Base-by-base conservation (phyloP, 2,329 filamentous ascomycete genomes). In the Orbilia brochopaga region DNA sequence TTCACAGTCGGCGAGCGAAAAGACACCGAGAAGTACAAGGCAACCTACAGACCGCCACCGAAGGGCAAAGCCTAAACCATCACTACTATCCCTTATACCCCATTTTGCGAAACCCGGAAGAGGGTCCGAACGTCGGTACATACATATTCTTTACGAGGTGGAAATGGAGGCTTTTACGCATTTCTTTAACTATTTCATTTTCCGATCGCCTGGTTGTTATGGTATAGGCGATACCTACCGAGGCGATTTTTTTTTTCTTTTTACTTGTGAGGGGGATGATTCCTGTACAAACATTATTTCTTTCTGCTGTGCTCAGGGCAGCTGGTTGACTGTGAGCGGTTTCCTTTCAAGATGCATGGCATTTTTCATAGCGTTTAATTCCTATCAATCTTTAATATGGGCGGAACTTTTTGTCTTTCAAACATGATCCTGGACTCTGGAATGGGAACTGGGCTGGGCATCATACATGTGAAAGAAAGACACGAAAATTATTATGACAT, bases 21-120 rank as follows among this genome's bases (percentile, higher is more conserved):
- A 15, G 66, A 70, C 44, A 70, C 66, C 13, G 66, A 70, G 21
- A 70, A 70, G 30, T 70, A 70, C 15, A 59, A 53, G 1, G 66
- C 66, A 30, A 17, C 55, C 10, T 70, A 70, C 27, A 59, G 66
- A 27, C 66, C 66, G 2, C 66, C 66, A 1, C 66, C 66, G 1
- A 70, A 70, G 48, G 40, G 40, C 17, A 63, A 46, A 23, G 56
- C 59, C 21, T 70, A 42, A 52, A 50, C 19, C 17, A n/a, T n/a
- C n/a, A n/a, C n/a, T n/a, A n/a, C n/a, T n/a, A n/a, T n/a, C n/a
- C n/a, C n/a, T n/a, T n/a, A n/a, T n/a, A n/a, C n/a, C n/a, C n/a
- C n/a, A n/a, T n/a, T n/a, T n/a, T n/a, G n/a, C n/a, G n/a, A n/a
- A n/a, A n/a, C n/a, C n/a, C n/a, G n/a, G n/a, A n/a, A n/a, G n/a